phyloP scores from a whole-genome alignment of 768 basidiomycete species.

The Dacryopinax spathularia region DNA sequence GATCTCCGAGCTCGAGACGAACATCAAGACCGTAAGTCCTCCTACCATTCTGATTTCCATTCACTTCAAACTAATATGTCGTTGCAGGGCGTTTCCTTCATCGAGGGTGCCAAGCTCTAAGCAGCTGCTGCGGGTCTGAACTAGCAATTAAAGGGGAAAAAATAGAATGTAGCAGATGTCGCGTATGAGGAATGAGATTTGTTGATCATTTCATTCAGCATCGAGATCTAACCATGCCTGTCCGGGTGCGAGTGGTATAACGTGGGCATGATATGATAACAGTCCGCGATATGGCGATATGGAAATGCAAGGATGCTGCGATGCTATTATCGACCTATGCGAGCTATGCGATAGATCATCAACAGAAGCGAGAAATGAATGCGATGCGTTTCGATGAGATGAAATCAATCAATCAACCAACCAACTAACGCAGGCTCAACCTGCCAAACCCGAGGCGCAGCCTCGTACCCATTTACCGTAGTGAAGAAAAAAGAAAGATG shows the following conservation, averaged over 20 bases:
- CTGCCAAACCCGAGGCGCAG: neutral
- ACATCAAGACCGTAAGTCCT: constrained; percentile 39
- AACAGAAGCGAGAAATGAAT: no score
- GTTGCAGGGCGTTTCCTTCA: constrained; percentile 9
- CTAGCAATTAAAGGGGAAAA: neutral
- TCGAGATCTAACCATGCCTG: no score
- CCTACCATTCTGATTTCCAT: neutral
- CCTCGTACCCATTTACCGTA: neutral
- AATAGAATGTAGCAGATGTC: neutral
- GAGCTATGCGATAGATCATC: no score
- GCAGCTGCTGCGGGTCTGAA: neutral
- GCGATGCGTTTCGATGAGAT: no score
- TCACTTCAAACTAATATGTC: neutral
- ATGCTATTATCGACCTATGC: no score
- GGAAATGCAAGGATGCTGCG: no score
- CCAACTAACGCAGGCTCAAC: neutral
- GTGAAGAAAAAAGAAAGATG: neutral
- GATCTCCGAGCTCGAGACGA: constrained; percentile 58
- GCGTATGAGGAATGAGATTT: neutral
- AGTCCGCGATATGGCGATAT: no score
- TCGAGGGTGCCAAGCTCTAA: constrained; percentile 11
- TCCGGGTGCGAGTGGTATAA: no score
- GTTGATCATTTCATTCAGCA: no score
- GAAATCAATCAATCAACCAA: no score
- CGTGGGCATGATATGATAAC: no score